phyloP scores from a whole-genome alignment of 2,329 filamentous ascomycete species.

The Tolypocladium album region DNA sequence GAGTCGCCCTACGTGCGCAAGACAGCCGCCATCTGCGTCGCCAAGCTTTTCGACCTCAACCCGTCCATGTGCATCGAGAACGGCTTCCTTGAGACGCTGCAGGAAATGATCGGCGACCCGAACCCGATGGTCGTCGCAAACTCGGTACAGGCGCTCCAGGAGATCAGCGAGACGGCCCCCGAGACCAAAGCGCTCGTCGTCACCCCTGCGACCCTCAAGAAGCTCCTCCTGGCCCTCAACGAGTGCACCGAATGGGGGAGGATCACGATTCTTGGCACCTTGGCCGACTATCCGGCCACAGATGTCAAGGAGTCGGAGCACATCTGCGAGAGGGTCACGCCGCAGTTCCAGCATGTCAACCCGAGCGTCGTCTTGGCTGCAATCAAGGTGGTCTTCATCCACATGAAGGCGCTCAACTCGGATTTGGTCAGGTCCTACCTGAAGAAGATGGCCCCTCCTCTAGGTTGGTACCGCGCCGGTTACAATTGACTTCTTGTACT shows the following conservation, averaged over 20 bases:
- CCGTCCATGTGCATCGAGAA: conserved; percentile 90
- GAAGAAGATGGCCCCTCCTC: conserved; percentile 96
- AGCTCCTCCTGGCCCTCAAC: conserved; percentile 90
- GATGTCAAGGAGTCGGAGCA: conserved; percentile 96
- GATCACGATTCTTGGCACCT: conserved; percentile 81
- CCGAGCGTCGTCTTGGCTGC: conserved; percentile 94
- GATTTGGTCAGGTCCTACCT: conserved; percentile 77
- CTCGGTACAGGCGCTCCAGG: conserved; percentile 83
- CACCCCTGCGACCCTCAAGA: conserved; percentile 76
- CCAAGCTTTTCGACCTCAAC: conserved; percentile 94
- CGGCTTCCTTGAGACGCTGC: conserved; percentile 84
- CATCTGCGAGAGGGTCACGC: conserved; percentile 90
- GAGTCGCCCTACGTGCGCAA: conserved; percentile 98
- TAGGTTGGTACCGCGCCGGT: conserved; percentile 46
- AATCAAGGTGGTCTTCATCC: conserved; percentile 93
- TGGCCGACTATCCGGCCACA: conserved; percentile 78
- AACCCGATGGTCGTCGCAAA: conserved; percentile 99
- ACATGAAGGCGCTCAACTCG: conserved; percentile 76
- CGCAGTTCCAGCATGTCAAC: conserved; percentile 98
- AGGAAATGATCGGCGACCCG: conserved; percentile 92
- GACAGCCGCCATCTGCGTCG: conserved; percentile 94
- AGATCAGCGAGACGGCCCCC: conserved; percentile 83
- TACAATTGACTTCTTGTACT: background rate
- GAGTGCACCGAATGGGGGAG: conserved; percentile 98
- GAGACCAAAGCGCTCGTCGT: conserved; percentile 82